Conservation (phyloP, 352 stramenopile species). For the Blastocystis sp. region DNA sequence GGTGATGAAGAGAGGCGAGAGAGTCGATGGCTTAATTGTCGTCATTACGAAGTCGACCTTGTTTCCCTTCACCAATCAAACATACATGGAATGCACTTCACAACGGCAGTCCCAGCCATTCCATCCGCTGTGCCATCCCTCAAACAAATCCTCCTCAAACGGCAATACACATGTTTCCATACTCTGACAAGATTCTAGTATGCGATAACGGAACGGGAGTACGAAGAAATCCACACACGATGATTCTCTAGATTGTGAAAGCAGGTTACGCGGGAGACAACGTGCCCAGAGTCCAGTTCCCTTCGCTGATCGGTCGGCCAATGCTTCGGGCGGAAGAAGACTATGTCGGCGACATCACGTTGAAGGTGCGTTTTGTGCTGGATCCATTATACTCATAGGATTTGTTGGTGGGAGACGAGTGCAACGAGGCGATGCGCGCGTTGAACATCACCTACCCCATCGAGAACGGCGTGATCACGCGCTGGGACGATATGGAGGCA, state of each 20-base stretch:
- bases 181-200: conserved; percentile 73
- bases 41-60: no score
- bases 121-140: neutral
- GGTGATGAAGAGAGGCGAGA: no score
- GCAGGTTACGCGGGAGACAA: conserved; percentile 88
- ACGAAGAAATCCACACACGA: conserved; percentile 8
- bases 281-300: conserved; percentile 88
- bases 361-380: conserved; percentile 70
- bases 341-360: conserved; percentile 72
- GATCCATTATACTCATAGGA: conserved; percentile 14
- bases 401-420: conserved; percentile 88
- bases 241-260: conserved; percentile 78
- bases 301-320: conserved; percentile 87
- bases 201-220: conserved; percentile 80
- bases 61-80: neutral
- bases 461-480: conserved; percentile 91
- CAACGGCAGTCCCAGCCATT: neutral
- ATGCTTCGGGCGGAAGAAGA: conserved; percentile 87
- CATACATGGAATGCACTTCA: neutral
- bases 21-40: no score
- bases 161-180: conserved; percentile 45
- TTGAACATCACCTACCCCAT: conserved; percentile 79
- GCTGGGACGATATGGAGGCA: conserved; percentile 94
- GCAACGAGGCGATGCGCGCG: conserved; percentile 73
- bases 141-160: neutral